Base-by-base conservation (phyloP, 306 rosid species). In the Parietaria judaica region DNA sequence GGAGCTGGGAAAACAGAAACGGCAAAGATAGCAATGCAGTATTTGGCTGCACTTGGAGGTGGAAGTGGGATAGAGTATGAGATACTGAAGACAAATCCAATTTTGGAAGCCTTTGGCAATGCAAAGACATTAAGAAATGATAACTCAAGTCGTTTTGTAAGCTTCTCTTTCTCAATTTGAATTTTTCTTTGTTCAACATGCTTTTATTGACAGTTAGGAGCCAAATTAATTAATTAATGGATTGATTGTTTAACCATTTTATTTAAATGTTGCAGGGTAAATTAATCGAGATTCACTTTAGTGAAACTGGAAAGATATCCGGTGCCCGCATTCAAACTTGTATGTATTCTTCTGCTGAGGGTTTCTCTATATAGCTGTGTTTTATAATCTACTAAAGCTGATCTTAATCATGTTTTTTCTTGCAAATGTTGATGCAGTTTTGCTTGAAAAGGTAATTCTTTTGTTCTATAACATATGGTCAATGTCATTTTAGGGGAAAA, bases 1-100 rank as follows among this genome's bases (percentile, higher is more conserved):
- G 99, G 99, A 70, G 99, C 99, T 5, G 99, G 99, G 69, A 92
- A 92, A 77, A 92, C 99, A 12, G 99, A 88, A 85, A 92, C 99
- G 7, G 95, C 96, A 55, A 92, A 92, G 76, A 92, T 92, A 77
- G 97, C 97, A 60, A 92, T 92, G 99, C 99, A 92, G 56, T 92
- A 92, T 77, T 72, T 92, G 80, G 99, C 95, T 58, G 80, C 96
- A 68, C 94, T 92, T 66, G 95, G 95, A 58, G 99, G 99, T 76
- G 99, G 99, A 79, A 88, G 95, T 69, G 99, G 99, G 64, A 92
- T 92, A 75, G 99, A 92, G 74, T 59, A 82, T 74, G 99, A 92
- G 76, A 86, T 92, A 80, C 79, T 92, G 64, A 92, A 92, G 81
- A 92, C 99, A 58, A 92, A 88, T 79, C 99, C 99, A 31, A 88